Evolutionary conservation across 1,139 yeast species (phyloP).

Genomic region (Protomyces inouyei): DNA sequence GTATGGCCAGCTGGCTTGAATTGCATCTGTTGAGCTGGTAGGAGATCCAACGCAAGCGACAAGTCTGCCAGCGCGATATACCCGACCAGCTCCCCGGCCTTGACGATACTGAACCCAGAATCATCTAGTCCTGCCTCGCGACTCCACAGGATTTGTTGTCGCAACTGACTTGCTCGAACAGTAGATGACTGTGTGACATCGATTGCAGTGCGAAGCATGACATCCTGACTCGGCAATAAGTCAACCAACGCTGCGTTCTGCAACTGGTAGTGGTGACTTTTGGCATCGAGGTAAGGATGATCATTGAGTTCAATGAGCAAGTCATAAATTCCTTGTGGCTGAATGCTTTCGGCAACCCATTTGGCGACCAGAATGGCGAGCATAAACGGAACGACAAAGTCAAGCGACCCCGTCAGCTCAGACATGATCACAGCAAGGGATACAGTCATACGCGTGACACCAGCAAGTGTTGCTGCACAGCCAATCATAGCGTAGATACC

Average conservation of each 20-base stretch:
- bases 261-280: neutral
- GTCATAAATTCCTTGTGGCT: constrained; percentile 26
- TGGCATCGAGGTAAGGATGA: constrained; percentile 17
- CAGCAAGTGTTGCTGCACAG: constrained; percentile 67
- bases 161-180: neutral
- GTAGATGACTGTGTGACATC: neutral
- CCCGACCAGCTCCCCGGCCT: constrained; percentile 22
- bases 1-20: neutral
- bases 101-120: constrained; percentile 25
- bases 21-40: neutral
- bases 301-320: constrained; percentile 20
- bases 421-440: constrained; percentile 51
- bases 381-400: constrained; percentile 44
- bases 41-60: constrained; percentile 18
- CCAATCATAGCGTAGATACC: constrained; percentile 65
- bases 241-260: constrained; percentile 1
- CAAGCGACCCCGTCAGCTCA: constrained; percentile 57
- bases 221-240: constrained; percentile 9
- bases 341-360: constrained; percentile 29
- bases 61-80: constrained; percentile 26
- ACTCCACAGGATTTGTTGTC: constrained; percentile 6
- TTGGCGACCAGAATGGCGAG: constrained; percentile 29
- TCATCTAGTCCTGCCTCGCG: constrained; percentile 5
- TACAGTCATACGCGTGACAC: constrained; percentile 62
- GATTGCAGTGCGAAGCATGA: constrained; percentile 14